Conservation (phyloP, 805 yeast species). For the Wickerhamomyces ciferrii region DNA sequence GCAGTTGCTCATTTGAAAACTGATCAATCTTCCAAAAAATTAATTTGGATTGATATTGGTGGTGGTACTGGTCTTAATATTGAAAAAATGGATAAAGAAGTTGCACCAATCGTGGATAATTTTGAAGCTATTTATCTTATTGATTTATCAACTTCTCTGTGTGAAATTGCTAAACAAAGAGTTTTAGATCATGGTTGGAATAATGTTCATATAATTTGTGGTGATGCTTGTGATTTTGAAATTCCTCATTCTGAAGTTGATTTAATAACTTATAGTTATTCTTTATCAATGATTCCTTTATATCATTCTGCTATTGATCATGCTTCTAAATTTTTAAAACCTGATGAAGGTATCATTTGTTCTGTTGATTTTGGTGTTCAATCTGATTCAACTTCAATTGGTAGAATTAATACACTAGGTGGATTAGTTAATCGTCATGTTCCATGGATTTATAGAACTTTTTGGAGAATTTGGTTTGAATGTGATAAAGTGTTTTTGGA, state of each 20-base stretch:
- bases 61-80: slow-evolving; percentile 86
- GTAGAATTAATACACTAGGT: slow-evolving; percentile 70
- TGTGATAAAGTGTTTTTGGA: slow-evolving; percentile 77
- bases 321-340: slow-evolving; percentile 45
- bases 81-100: slow-evolving; percentile 61
- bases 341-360: slow-evolving; percentile 54
- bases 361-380: slow-evolving; percentile 83
- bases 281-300: slow-evolving; percentile 81
- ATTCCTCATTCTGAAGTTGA: slow-evolving; percentile 54
- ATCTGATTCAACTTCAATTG: slow-evolving; percentile 54
- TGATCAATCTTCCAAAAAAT: slow-evolving; percentile 27
- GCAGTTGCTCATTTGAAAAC: slow-evolving; percentile 50
- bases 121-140: slow-evolving; percentile 68
- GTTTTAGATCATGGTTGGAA: slow-evolving; percentile 42
- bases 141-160: slow-evolving; percentile 73
- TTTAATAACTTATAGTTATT: slow-evolving; percentile 72
- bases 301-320: slow-evolving; percentile 77
- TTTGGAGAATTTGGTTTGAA: slow-evolving; percentile 88
- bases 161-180: slow-evolving; percentile 63
- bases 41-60: slow-evolving; percentile 77
- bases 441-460: slow-evolving; percentile 73
- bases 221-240: slow-evolving; percentile 70
- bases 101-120: slow-evolving; percentile 26
- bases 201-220: slow-evolving; percentile 64
- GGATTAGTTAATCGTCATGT: slow-evolving; percentile 67